Conservation (phyloP, 73 alveolate genomes). For the Paramecium biaurelia region DNA sequence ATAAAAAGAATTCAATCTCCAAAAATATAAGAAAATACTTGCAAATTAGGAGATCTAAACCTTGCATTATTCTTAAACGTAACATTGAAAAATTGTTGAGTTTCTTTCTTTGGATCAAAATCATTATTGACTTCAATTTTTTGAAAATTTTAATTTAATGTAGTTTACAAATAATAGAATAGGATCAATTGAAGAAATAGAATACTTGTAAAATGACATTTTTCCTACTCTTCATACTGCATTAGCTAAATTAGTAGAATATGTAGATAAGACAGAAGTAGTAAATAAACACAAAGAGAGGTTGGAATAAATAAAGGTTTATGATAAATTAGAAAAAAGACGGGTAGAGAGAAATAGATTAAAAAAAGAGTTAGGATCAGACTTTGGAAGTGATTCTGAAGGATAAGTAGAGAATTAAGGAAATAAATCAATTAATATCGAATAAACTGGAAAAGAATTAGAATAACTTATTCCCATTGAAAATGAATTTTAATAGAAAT, state of each 20-base stretch:
- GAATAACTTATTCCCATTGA: not conserved
- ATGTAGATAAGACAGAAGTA: slow-evolving; percentile 61
- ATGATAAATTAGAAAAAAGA: slow-evolving; percentile 58
- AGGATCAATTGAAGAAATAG: not conserved
- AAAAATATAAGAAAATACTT: too few species aligned
- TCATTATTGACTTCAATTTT: not conserved
- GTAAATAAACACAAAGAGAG: slow-evolving; percentile 63
- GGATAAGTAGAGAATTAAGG: not conserved
- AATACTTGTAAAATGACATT: slow-evolving; percentile 40
- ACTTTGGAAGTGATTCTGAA: not conserved
- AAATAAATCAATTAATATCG: not conserved
- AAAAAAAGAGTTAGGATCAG: slow-evolving; percentile 56
- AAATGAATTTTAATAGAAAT: not conserved
- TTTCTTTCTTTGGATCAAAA: not conserved
- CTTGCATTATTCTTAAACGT: not conserved
- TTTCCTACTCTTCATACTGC: slow-evolving; percentile 58
- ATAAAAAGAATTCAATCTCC: not conserved
- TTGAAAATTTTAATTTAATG: not conserved
- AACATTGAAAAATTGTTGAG: not conserved
- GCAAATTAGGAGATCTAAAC: too few species aligned
- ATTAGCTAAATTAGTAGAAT: slow-evolving; percentile 48
- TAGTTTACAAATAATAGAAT: not conserved
- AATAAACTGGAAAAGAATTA: not conserved
- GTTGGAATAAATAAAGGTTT: slow-evolving; percentile 42
- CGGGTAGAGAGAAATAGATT: slow-evolving; percentile 54